Conservation (phyloP, 2,329 filamentous ascomycete species). For the Xylariaceae sp. region DNA sequence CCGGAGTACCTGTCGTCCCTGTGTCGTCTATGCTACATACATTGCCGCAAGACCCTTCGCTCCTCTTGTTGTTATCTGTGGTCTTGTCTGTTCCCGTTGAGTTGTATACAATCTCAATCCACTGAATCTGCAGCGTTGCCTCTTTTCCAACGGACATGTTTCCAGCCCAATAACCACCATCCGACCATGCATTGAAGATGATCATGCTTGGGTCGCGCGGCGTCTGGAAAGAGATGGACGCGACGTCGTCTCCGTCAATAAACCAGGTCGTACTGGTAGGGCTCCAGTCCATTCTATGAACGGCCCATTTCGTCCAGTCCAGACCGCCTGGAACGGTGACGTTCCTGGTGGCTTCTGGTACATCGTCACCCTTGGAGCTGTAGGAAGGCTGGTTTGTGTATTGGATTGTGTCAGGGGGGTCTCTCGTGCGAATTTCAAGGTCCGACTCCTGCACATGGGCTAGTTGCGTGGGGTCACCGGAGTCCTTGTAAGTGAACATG, state of each 20-base stretch:
- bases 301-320: slow-evolving; percentile 52
- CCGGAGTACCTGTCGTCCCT: slow-evolving; percentile 32
- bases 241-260: slow-evolving; percentile 45
- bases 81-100: slow-evolving; percentile 21
- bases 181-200: slow-evolving; percentile 58
- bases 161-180: slow-evolving; percentile 56
- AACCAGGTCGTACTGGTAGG: slow-evolving; percentile 51
- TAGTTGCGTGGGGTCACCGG: slow-evolving; percentile 28
- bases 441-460: slow-evolving; percentile 46
- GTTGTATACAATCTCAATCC: slow-evolving; percentile 59
- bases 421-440: slow-evolving; percentile 47
- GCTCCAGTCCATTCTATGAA: slow-evolving; percentile 58
- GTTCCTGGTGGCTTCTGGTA: slow-evolving; percentile 43
- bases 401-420: slow-evolving; percentile 39
- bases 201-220: slow-evolving; percentile 48
- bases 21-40: slow-evolving; percentile 34
- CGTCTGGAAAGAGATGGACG: slow-evolving; percentile 51
- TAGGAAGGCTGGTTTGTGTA: slow-evolving; percentile 60
- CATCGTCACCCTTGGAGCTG: slow-evolving; percentile 37
- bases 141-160: slow-evolving; percentile 48
- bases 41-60: slow-evolving; percentile 17
- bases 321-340: slow-evolving; percentile 39
- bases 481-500: slow-evolving; percentile 47
- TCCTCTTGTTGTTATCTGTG: slow-evolving; percentile 9
- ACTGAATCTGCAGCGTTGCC: slow-evolving; percentile 56